Conservation (phyloP, 108 stramenopile species). For the Conticribra weissflogii region DNA sequence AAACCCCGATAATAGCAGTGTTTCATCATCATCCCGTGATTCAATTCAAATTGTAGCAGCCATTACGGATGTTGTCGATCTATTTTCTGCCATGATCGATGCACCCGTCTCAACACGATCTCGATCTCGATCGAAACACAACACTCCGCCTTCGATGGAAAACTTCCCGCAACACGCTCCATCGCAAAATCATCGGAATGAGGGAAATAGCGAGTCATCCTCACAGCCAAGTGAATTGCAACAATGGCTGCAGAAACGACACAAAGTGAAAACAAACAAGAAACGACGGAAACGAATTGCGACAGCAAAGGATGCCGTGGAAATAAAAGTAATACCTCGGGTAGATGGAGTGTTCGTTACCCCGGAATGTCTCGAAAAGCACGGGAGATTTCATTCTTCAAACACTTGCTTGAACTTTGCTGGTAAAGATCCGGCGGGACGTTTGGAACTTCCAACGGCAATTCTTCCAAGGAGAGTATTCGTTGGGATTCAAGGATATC, state of each 20-base stretch:
- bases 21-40: not conserved
- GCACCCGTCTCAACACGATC: slow-evolving; percentile 29
- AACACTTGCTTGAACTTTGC: too few relatives aligned
- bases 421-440: not conserved
- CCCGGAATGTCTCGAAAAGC: not conserved
- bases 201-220: too few relatives aligned
- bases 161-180: not conserved
- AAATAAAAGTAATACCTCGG: slow-evolving; percentile 5
- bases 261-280: not conserved
- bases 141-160: too few relatives aligned
- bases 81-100: slow-evolving; percentile 15
- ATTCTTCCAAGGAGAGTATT: not conserved
- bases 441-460: not conserved
- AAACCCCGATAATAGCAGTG: too few relatives aligned
- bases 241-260: slow-evolving; percentile 25
- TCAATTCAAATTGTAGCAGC: not conserved
- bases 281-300: slow-evolving; percentile 2
- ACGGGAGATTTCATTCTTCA: too few relatives aligned
- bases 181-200: too few relatives aligned
- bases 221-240: slow-evolving; percentile 9
- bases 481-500: not conserved
- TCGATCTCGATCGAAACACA: slow-evolving; percentile 7
- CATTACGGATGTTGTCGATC: not conserved
- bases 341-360: not conserved
- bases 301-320: not conserved